Conservation (phyloP, 805 yeast species). For the Maudiozyma pseudohumilis region DNA sequence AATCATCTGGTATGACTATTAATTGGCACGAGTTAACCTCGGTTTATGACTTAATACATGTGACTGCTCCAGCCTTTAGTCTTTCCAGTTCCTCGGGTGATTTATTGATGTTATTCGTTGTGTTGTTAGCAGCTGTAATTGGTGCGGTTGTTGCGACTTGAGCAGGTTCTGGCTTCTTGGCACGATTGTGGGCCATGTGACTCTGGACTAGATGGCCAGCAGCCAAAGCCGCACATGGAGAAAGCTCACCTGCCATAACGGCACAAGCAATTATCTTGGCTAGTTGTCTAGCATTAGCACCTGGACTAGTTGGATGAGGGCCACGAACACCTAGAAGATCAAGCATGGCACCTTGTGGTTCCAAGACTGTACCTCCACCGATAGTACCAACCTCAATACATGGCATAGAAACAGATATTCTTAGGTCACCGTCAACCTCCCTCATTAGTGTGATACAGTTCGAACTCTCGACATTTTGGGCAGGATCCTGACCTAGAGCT, state of each 20-base stretch:
- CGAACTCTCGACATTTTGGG: constrained; percentile 95
- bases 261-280: constrained; percentile 91
- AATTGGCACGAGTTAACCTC: too few relatives aligned
- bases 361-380: constrained; percentile 97
- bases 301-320: constrained; percentile 89
- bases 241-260: constrained; percentile 92
- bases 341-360: constrained; percentile 94
- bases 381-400: constrained; percentile 97
- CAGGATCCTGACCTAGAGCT: constrained; percentile 99
- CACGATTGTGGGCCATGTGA: constrained; percentile 91
- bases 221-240: constrained; percentile 91
- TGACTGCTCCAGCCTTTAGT: constrained; percentile 62
- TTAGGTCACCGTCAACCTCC: constrained; percentile 70
- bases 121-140: constrained; percentile 5
- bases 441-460: constrained; percentile 96
- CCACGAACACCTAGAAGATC: constrained; percentile 92
- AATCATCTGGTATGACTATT: too few relatives aligned
- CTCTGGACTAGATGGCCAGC: constrained; percentile 98
- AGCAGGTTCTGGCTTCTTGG: constrained; percentile 29
- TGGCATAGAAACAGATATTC: constrained; percentile 95
- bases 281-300: constrained; percentile 86
- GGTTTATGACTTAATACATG: constrained; percentile 60
- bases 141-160: constrained; percentile 9
- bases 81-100: constrained; percentile 33
- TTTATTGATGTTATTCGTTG: background rate